phyloP scores from a whole-genome alignment of 305 asterid species.

The Fraxinus latifolia region DNA sequence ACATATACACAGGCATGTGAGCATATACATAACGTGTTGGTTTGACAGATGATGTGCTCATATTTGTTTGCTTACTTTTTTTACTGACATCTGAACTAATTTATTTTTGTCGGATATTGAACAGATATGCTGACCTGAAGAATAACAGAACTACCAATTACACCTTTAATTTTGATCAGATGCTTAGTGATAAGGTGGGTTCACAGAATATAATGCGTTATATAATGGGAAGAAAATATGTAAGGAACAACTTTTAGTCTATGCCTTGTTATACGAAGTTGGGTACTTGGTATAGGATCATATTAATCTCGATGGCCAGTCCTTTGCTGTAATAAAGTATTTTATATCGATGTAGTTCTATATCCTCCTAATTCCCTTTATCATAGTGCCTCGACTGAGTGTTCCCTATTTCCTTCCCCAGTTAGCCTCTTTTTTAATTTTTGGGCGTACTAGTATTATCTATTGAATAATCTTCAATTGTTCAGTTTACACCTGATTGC shows the following conservation, averaged over 20 bases:
- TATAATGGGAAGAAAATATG: neutral
- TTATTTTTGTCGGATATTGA: slow-evolving; percentile 12
- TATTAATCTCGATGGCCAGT: neutral
- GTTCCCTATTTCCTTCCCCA: neutral
- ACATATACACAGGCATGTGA: neutral
- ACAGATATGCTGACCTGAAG: slow-evolving; percentile 96
- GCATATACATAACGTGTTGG: slow-evolving; percentile 10
- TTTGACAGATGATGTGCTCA: neutral
- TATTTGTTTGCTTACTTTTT: neutral
- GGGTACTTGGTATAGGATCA: neutral
- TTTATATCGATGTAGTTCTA: neutral
- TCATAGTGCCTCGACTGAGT: neutral
- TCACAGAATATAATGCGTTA: neutral
- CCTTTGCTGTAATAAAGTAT: neutral
- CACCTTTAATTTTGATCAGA: slow-evolving; percentile 84
- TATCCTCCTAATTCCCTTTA: neutral
- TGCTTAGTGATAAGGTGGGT: slow-evolving; percentile 90
- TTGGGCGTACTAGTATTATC: neutral
- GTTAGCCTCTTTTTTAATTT: slow-evolving; percentile 2
- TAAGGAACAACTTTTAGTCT: neutral
- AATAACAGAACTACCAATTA: slow-evolving; percentile 84
- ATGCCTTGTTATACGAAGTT: neutral
- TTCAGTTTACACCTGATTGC: slow-evolving; percentile 18
- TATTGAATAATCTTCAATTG: neutral
- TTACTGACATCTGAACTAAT: slow-evolving; percentile 7